Evolutionary conservation across 2,329 filamentous ascomycete genomes (phyloP).

Genomic region (Pseudogymnoascus sp.): DNA sequence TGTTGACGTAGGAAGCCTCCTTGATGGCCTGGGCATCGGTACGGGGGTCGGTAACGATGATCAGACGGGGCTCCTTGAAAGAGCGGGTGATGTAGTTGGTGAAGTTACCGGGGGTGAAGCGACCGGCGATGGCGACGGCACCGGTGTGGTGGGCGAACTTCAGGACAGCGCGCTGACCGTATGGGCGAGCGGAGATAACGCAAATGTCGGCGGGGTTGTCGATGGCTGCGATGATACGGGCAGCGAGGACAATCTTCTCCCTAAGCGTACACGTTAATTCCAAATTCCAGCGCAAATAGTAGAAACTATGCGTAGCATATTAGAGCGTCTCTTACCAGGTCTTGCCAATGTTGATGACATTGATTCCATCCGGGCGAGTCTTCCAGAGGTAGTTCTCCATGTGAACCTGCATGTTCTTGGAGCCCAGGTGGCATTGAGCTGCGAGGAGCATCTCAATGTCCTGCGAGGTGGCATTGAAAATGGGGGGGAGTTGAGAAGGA

Average conservation of each 20-base stretch:
- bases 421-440: slow-evolving; percentile 91
- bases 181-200: slow-evolving; percentile 98
- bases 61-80: slow-evolving; percentile 99
- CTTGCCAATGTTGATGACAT: slow-evolving; percentile 99
- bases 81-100: slow-evolving; percentile 99
- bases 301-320: neutral
- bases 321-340: slow-evolving; percentile 67
- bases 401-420: slow-evolving; percentile 99
- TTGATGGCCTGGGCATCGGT: slow-evolving; percentile 99
- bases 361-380: slow-evolving; percentile 96
- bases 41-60: slow-evolving; percentile 98
- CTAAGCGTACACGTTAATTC: slow-evolving; percentile 39
- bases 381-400: slow-evolving; percentile 99
- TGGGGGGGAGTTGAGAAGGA: slow-evolving; percentile 83
- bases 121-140: slow-evolving; percentile 94
- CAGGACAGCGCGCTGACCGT: slow-evolving; percentile 97
- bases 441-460: slow-evolving; percentile 99
- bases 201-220: slow-evolving; percentile 99
- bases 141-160: slow-evolving; percentile 99
- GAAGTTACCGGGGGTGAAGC: slow-evolving; percentile 99
- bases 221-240: slow-evolving; percentile 96
- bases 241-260: slow-evolving; percentile 99
- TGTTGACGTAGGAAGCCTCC: slow-evolving; percentile 99
- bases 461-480: slow-evolving; percentile 92
- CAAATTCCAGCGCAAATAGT: neutral